Evolutionary conservation across 192 early-diverging fungal genomes (phyloP).

Genomic region (Gamsiella multidivaricata): DNA sequence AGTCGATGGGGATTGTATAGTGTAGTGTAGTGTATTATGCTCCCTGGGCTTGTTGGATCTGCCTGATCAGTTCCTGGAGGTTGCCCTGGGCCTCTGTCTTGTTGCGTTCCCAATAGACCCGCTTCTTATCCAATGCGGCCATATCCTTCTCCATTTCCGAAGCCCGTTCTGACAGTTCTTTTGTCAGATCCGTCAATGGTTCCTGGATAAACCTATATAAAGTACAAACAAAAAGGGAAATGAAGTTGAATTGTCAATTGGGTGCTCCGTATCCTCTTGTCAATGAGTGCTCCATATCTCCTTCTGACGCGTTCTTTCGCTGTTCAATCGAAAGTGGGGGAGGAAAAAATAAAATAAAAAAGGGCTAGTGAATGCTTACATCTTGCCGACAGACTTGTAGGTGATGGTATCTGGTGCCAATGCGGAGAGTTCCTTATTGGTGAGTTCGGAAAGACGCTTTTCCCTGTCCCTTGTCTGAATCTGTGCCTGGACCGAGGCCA

Average conservation of each 20-base stretch:
- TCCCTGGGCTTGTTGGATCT: conserved; percentile 37
- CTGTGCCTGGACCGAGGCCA: conserved; percentile 69
- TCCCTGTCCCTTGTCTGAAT: conserved; percentile 73
- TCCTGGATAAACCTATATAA: conserved; percentile 66
- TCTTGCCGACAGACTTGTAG: conserved; percentile 81
- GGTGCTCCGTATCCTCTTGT: too few species aligned
- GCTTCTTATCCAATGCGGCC: conserved; percentile 63
- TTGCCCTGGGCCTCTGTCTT: conserved; percentile 61
- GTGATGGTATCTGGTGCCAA: conserved; percentile 64
- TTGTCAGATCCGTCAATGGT: conserved; percentile 56
- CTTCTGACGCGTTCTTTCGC: background rate
- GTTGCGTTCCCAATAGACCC: conserved; percentile 68
- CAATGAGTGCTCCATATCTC: too few species aligned
- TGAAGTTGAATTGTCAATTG: too few species aligned
- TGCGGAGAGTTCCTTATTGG: conserved; percentile 71
- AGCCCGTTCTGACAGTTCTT: conserved; percentile 51
- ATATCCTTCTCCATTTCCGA: conserved; percentile 61
- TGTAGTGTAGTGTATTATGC: background rate
- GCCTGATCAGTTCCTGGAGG: conserved; percentile 53
- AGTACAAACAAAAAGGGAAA: background rate
- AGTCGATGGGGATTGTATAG: too few species aligned
- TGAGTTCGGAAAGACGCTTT: conserved; percentile 72
- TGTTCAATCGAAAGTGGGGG: background rate
- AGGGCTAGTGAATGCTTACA: conserved; percentile 55
- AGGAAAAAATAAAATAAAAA: background rate